phyloP scores from a whole-genome alignment of 805 yeast genomes.

The Barnettozyma salicaria region DNA sequence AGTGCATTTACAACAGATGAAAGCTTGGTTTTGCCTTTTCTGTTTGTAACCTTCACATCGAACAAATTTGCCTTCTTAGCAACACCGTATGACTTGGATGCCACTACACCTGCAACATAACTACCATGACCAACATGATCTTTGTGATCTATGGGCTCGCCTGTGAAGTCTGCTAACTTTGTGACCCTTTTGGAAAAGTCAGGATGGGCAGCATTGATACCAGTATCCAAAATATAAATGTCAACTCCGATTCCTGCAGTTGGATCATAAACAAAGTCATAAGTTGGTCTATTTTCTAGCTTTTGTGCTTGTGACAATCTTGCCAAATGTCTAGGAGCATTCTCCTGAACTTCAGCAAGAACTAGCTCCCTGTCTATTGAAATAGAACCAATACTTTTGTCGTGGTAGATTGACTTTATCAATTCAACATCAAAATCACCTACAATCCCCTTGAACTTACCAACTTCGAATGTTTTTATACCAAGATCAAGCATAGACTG shows the following conservation, averaged over 20 bases:
- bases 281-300: slow-evolving; percentile 23
- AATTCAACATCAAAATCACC: slow-evolving; percentile 32
- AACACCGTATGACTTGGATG: slow-evolving; percentile 46
- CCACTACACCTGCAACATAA: slow-evolving; percentile 49
- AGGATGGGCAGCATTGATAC: slow-evolving; percentile 33
- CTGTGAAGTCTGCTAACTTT: slow-evolving; percentile 41
- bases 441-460: slow-evolving; percentile 29
- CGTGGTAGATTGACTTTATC: slow-evolving; percentile 30
- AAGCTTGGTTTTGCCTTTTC: slow-evolving; percentile 31
- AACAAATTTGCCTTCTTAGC: slow-evolving; percentile 40
- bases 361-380: slow-evolving; percentile 32
- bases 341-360: slow-evolving; percentile 34
- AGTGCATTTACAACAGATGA: slow-evolving; percentile 32
- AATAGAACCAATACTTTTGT: slow-evolving; percentile 31
- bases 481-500: slow-evolving; percentile 15
- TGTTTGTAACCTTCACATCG: slow-evolving; percentile 39
- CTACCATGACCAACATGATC: slow-evolving; percentile 51
- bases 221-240: slow-evolving; percentile 35
- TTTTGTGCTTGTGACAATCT: slow-evolving; percentile 33
- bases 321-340: slow-evolving; percentile 39
- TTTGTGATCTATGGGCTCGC: slow-evolving; percentile 21
- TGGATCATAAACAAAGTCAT: slow-evolving; percentile 37
- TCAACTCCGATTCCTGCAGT: slow-evolving; percentile 37
- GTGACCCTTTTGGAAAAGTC: slow-evolving; percentile 40
- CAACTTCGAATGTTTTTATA: slow-evolving; percentile 25